A percentile compares a stretch with the other conserved stretches of the same genome.
Evolutionary conservation across 2,329 filamentous ascomycete species (phyloP).

Genomic region (Teratosphaeria pseudoeucalypti): DNA sequence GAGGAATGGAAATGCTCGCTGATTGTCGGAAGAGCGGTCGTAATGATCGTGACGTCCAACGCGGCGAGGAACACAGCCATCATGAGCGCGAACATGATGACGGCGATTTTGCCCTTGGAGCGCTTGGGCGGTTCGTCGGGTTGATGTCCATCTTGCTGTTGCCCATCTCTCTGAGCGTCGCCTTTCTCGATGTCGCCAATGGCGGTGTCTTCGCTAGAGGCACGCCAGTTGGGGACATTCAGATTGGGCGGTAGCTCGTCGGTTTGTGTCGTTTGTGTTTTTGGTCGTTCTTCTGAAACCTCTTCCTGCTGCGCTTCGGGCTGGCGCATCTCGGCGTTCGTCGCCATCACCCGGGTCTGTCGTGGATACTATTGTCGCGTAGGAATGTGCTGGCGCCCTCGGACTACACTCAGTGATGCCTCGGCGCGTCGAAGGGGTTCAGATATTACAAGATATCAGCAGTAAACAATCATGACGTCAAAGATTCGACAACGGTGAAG

Average conservation of each 20-base stretch:
- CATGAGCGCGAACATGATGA: slow-evolving; percentile 40
- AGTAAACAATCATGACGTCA: not conserved
- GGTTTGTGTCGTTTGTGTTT: not conserved
- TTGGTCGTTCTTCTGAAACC: not conserved
- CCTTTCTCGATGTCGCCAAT: slow-evolving; percentile 9
- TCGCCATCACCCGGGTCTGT: slow-evolving; percentile 7
- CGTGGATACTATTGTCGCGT: slow-evolving; percentile 8
- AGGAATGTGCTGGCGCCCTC: slow-evolving; percentile 6
- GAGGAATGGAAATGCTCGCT: slow-evolving; percentile 42
- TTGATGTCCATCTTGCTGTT: not conserved
- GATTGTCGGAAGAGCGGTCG: slow-evolving; percentile 52
- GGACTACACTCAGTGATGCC: not conserved
- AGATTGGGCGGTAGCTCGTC: not conserved
- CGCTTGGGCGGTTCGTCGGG: slow-evolving; percentile 11
- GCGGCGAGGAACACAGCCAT: slow-evolving; percentile 51
- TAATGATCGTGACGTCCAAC: slow-evolving; percentile 53
- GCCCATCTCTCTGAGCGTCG: not conserved
- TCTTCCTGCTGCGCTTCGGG: not conserved
- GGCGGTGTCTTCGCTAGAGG: not conserved
- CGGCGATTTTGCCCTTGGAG: slow-evolving; percentile 30
- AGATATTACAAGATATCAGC: not conserved
- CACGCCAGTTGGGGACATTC: not conserved
- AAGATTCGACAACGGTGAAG: not conserved
- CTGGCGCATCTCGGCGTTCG: slow-evolving; percentile 2
- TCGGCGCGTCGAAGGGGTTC: not conserved